phyloP scores from a whole-genome alignment of 2,329 filamentous ascomycete species.

The Zymoseptoria crescenta region DNA sequence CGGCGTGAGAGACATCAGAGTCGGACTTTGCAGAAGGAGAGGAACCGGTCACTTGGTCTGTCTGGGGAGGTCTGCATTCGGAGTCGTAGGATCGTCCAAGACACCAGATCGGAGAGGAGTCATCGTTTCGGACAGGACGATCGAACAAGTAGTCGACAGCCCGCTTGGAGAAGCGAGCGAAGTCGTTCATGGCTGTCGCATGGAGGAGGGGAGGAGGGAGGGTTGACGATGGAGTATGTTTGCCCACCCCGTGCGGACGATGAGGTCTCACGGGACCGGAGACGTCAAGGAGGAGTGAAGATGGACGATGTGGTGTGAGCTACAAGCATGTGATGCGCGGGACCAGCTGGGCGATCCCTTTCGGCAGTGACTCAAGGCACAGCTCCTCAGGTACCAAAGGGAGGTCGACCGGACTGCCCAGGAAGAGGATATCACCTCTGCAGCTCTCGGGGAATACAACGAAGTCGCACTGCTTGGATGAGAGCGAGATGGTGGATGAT shows the following conservation, averaged over 20 bases:
- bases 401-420: background rate
- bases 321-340: background rate
- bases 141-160: conserved; percentile 92
- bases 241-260: background rate
- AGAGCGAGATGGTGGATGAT: background rate
- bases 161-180: conserved; percentile 65
- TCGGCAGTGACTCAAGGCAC: background rate
- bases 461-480: background rate
- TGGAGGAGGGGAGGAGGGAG: background rate
- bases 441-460: background rate
- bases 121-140: conserved; percentile 75
- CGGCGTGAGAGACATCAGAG: conserved; percentile 26
- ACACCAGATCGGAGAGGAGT: conserved; percentile 74
- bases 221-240: background rate
- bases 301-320: background rate
- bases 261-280: background rate
- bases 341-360: background rate
- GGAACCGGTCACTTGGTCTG: conserved; percentile 14
- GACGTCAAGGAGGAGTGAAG: background rate
- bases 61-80: conserved; percentile 15
- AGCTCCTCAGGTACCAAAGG: background rate
- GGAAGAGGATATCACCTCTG: background rate
- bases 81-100: conserved; percentile 53
- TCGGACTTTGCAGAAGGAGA: conserved; percentile 26
- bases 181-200: conserved; percentile 53